Evolutionary conservation across 129 eudicot genomes (phyloP).

Genomic region (Silybum marianum): DNA sequence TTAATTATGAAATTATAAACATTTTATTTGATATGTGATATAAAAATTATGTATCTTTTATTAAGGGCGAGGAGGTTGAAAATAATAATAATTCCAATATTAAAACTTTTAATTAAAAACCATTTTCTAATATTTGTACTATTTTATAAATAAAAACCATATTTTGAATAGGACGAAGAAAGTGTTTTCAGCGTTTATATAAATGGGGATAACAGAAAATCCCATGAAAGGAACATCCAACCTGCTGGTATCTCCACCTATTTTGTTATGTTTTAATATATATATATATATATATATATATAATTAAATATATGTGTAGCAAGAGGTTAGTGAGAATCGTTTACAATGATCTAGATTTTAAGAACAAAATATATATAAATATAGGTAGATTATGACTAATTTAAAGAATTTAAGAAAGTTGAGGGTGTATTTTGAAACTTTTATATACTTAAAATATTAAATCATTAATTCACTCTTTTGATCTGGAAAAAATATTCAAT

Average conservation of each 20-base stretch:
- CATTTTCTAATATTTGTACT: background rate
- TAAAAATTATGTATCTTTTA: background rate
- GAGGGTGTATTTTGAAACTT: no score
- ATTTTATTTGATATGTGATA: background rate
- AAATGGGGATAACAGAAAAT: background rate
- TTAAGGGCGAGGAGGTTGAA: background rate
- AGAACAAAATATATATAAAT: no score
- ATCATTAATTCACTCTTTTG: no score
- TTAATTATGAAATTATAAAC: background rate
- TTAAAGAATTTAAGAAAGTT: no score
- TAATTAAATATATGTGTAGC: background rate
- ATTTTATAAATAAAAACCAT: background rate
- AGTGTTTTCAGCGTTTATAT: background rate
- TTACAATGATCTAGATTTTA: no score
- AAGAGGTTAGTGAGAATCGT: no score
- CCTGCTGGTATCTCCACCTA: background rate
- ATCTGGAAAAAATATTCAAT: no score
- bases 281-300: no score
- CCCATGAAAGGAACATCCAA: constrained; percentile 1
- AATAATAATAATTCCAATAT: background rate
- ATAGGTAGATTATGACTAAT: no score
- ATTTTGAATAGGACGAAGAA: background rate
- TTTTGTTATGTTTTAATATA: background rate
- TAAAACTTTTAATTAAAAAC: background rate
- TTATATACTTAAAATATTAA: no score